Evolutionary conservation across 805 yeast genomes (phyloP).

Genomic region (Osmozyma mogii): DNA sequence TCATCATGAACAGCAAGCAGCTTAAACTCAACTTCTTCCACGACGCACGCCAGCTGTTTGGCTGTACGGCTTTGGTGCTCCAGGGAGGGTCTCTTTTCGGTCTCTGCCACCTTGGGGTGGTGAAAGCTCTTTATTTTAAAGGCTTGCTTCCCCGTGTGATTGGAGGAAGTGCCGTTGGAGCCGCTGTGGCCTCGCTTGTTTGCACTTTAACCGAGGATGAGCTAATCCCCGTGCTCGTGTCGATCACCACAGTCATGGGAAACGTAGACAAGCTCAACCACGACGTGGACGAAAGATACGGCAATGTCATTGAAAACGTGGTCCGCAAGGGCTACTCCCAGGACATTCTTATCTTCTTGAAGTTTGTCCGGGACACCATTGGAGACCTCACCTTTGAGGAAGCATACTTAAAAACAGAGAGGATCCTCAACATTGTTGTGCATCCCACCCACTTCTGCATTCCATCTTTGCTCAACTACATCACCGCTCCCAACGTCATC

Average conservation of each 20-base stretch:
- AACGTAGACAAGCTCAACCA: constrained; percentile 41
- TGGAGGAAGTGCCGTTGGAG: constrained; percentile 91
- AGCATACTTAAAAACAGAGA: constrained; percentile 72
- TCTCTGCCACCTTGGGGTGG: constrained; percentile 87
- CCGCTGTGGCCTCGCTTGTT: constrained; percentile 80
- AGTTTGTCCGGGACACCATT: constrained; percentile 65
- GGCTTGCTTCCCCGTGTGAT: constrained; percentile 77
- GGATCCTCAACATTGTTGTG: constrained; percentile 75
- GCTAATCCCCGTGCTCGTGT: constrained; percentile 38
- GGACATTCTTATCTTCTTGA: constrained; percentile 71
- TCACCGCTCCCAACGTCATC: constrained; percentile 88
- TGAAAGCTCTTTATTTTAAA: constrained; percentile 69
- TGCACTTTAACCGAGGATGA: constrained; percentile 69
- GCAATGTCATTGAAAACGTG: constrained; percentile 67
- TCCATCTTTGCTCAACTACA: constrained; percentile 74
- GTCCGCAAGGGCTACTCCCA: constrained; percentile 77
- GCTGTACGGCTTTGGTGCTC: constrained; percentile 80
- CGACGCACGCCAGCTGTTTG: constrained; percentile 80
- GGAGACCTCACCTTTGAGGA: constrained; percentile 91
- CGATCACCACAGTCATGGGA: constrained; percentile 34
- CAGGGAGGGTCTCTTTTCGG: constrained; percentile 97
- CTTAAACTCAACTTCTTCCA: constrained; percentile 69
- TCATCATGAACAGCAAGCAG: constrained; percentile 43
- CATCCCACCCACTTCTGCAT: constrained; percentile 69
- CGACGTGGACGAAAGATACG: constrained; percentile 51